Base-by-base conservation (phyloP, 345 rosid species). In the Odontarrhena argentea region DNA sequence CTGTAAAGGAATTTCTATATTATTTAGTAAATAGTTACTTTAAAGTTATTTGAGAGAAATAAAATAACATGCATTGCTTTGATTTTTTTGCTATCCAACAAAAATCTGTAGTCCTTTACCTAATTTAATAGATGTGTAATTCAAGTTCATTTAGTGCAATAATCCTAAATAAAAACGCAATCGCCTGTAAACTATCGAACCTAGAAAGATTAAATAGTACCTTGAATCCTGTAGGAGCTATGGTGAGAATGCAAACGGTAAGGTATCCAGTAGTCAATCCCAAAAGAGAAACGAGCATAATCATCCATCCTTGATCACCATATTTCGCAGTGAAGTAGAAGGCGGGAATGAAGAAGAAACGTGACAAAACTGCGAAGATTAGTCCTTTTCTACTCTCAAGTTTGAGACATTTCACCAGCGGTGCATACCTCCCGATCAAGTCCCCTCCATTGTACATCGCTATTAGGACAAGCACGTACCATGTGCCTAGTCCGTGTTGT, bases 221-320 rank as follows among this genome's bases (percentile, higher is more conserved):
- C 22, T 18, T 18, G 22, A 18, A 18, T 32, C 7, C 93, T 77
- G 74, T 85, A 3, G 96, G 93, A 34, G 93, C 96, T 3, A 52
- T 62, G 10, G 89, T 86, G 12, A 89, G 70, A 43, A 89, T 83
- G 43, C 91, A 86, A 5, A 89, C 91, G 0, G 93, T 86, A 37
- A 89, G 85, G 60, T 84, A 65, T 9, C 96, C 96, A 43, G 84
- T 82, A 7, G 87, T 78, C 44, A 86, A 34, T 37, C 96, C 96
- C 58, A 88, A 52, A 68, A 86, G 59, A 6, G 86, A 86, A 28
- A 63, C 67, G 7, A 86, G 84, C 50, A 81, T 35, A 63, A 89
- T 85, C 96, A 85, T 89, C 87, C 88, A 89, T 42, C 96, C 96
- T 52, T 85, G 83, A 63, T 85, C 96, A 2, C 82, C 91, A 30